phyloP scores from a whole-genome alignment of 768 basidiomycete genomes.

The Kwoniella dejecticola region DNA sequence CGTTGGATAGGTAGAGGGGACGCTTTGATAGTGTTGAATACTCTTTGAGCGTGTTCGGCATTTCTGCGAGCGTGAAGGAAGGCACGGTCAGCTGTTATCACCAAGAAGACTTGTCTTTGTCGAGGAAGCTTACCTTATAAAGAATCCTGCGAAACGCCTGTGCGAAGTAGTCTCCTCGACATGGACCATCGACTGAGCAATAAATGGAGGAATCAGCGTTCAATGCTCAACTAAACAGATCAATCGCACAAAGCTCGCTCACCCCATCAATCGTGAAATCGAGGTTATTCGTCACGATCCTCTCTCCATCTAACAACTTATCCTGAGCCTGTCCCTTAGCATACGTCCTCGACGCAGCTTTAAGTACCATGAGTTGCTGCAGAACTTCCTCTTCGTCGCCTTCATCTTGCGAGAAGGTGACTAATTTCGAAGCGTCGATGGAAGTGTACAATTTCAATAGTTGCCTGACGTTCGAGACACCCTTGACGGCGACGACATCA shows the following conservation, averaged over 20 bases:
- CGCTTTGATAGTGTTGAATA: conserved; percentile 73
- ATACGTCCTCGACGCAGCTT: conserved; percentile 75
- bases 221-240: no score
- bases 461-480: conserved; percentile 81
- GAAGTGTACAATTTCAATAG: conserved; percentile 95
- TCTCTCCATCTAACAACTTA: conserved; percentile 75
- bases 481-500: conserved; percentile 72
- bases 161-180: conserved; percentile 94
- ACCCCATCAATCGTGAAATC: conserved; percentile 96
- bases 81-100: background rate
- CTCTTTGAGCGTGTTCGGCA: conserved; percentile 85
- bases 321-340: conserved; percentile 56
- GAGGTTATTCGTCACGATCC: conserved; percentile 85
- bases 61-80: conserved; percentile 50
- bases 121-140: conserved; percentile 67
- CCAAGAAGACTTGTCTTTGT: background rate
- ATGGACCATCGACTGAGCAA: conserved; percentile 94
- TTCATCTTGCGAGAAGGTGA: conserved; percentile 64
- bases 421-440: conserved; percentile 85
- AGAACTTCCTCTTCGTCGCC: conserved; percentile 87
- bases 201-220: no score
- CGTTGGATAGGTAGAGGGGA: conserved; percentile 60
- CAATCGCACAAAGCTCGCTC: conserved; percentile 50
- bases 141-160: conserved; percentile 92
- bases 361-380: conserved; percentile 95